Evolutionary conservation across 2,329 filamentous ascomycete species (phyloP), one percentile per base, ranked within the genome.

Genomic region (Fusarium agapanthi): DNA sequence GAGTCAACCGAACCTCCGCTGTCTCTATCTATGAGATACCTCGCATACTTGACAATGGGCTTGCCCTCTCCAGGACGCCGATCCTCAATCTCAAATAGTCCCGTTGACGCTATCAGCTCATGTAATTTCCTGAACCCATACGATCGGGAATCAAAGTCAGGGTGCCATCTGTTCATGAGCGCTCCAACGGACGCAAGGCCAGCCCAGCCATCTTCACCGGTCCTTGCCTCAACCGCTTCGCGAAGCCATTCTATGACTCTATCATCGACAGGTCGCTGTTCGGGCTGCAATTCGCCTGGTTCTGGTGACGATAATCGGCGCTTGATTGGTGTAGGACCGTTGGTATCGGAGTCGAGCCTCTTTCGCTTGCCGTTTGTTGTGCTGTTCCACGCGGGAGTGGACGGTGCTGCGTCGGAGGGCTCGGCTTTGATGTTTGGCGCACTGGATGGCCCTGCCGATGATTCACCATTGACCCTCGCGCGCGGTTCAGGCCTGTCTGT

Each of bases 131-230:
- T 10, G 28, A 69, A 79, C 0, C 78, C 79, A 22, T 77, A 81
- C 3, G 55, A 80, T 4, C 79, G 74, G 12, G 71, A 20, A 37
- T 80, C 79, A 30, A 81, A 82, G 13, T 81, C 79, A 0, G 80
- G 75, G 16, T 78, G 67, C 60, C 66, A 68, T 58, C 76, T 76
- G 12, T 32, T 73, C 22, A 81, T 71, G 10, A 80, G 66, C 4
- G 1, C 1, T 7, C 80, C 80, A 3, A 82, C 74, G 0, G 56
- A 30, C 8, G 75, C 72, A 6, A 82, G 79, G 6, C 62, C 54
- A 8, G 79, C 77, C 76, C 78, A 80, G 1, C 79, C 80, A 1
- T 78, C 76, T 35, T 61, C 47, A 1, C 76, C 40, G 0, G 53
- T 74, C 5, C 75, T 75, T 0, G 75, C 72, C 13, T 75, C 65